Evolutionary conservation across 805 yeast species (phyloP).

Genomic region (Lipomyces yamadae): DNA sequence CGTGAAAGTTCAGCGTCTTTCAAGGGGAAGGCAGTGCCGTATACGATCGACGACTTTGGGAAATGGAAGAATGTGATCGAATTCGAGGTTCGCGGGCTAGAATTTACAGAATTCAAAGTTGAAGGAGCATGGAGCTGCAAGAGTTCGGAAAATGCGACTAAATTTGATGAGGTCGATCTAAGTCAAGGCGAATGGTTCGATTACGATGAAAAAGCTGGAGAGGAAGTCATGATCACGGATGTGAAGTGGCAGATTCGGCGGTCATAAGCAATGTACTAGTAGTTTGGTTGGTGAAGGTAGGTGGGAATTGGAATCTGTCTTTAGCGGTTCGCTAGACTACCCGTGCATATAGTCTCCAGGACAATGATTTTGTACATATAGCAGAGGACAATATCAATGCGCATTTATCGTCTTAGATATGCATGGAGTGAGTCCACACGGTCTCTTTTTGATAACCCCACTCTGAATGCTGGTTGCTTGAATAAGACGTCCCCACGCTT

Average conservation of each 20-base stretch:
- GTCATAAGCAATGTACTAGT: constrained; percentile 19
- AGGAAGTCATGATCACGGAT: constrained; percentile 81
- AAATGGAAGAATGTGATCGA: constrained; percentile 58
- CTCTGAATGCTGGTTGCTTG: constrained; percentile 27
- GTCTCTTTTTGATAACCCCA: constrained; percentile 32
- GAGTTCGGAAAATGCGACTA: constrained; percentile 58
- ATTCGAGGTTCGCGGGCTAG: constrained; percentile 87
- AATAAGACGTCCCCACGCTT: constrained; percentile 6
- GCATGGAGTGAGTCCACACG: constrained; percentile 37
- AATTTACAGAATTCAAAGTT: constrained; percentile 69
- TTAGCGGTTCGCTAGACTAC: neutral
- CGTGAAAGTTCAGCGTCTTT: constrained; percentile 45
- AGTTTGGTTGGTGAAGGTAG: constrained; percentile 29
- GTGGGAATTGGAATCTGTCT: neutral
- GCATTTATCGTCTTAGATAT: constrained; percentile 20
- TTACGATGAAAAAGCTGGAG: constrained; percentile 82
- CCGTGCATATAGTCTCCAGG: neutral
- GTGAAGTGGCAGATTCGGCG: constrained; percentile 64
- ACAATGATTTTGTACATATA: neutral
- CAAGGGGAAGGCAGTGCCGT: constrained; percentile 42
- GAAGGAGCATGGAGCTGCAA: constrained; percentile 63
- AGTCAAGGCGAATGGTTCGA: constrained; percentile 92
- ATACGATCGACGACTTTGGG: constrained; percentile 50
- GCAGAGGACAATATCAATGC: neutral
- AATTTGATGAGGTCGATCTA: constrained; percentile 68